Conservation (phyloP, 768 basidiomycete species). For the Tylopilus cervinicoccineus region DNA sequence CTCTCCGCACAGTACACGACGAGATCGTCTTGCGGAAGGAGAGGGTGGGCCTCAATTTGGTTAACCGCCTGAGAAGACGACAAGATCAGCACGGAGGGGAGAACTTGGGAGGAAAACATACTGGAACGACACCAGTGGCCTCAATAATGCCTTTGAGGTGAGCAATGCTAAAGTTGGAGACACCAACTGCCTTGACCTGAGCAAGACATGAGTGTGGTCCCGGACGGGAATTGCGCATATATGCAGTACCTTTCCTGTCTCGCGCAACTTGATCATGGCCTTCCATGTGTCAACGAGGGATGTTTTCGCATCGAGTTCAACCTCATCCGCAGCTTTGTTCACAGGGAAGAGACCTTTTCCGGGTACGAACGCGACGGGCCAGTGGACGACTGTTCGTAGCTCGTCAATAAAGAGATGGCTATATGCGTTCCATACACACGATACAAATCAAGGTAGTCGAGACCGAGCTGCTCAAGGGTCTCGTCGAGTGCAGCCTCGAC, state of each 20-base stretch:
- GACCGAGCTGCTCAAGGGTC: conserved; percentile 67
- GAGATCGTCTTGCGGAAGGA: conserved; percentile 71
- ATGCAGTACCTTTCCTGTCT: conserved; percentile 59
- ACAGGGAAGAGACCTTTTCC: conserved; percentile 54
- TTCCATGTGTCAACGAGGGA: conserved; percentile 81
- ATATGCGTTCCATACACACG: conserved; percentile 38
- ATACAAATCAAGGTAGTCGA: conserved; percentile 80
- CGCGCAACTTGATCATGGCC: conserved; percentile 66
- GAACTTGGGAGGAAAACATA: conserved; percentile 26
- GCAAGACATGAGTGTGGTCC: background rate
- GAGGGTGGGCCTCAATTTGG: conserved; percentile 83
- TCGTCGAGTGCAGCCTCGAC: conserved; percentile 75
- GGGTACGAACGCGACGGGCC: conserved; percentile 68
- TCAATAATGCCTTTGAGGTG: conserved; percentile 64
- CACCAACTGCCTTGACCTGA: conserved; percentile 68
- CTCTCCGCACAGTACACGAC: conserved; percentile 64
- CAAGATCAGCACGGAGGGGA: background rate
- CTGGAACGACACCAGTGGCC: conserved; percentile 71
- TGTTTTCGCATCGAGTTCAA: conserved; percentile 53
- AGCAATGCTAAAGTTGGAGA: conserved; percentile 74
- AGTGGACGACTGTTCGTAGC: conserved; percentile 60
- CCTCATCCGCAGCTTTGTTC: conserved; percentile 39
- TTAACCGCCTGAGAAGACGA: conserved; percentile 47
- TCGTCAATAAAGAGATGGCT: conserved; percentile 1
- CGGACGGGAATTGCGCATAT: background rate